Base-by-base conservation (phyloP, 495 filamentous ascomycete genomes). In the Staphylotrichum tortipilum region DNA sequence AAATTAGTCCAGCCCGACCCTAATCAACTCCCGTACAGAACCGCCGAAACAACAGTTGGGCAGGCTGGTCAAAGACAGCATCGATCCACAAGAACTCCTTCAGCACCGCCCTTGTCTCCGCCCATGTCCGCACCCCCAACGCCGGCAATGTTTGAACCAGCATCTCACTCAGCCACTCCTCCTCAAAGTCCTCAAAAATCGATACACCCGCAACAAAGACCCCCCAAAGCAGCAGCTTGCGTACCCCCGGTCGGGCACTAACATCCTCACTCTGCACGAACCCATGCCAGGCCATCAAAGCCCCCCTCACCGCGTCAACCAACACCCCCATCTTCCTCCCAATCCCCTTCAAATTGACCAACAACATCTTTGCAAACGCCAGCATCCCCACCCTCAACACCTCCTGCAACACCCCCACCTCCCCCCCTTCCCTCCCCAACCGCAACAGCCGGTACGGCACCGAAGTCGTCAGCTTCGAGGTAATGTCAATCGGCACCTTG, bases 81-180 rank as follows among this genome's bases (percentile, higher is more conserved):
- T 55, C 53, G 14, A 55, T 37, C 53, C 53, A 55, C 7, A 55
- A 18, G 12, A 55, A 55, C 18, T 24, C 34, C n/a, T 47, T 55
- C 12, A 55, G n/a, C 17, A 47, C 37, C 4, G 1, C 15, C 37
- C 43, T 52, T 9, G 36, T 30, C 36, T 55, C 47, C 1, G 10
- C 26, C 53, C 53, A 55, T 3, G 22, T 41, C 14, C 26, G 28
- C 23, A 55, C 8, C 3, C 31, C 53, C 3, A 55, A 31, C 17
- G 19, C 34, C 0, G 22, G 10, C 21, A 47, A 12, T 1, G 23
- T 19, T 14, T 23, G 18, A 6, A 2, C 11, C 26, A 49, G 26
- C 5, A 49, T 31, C 17, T 34, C 26, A 5, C 15, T 12, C 36
- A 51, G 7, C 53, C 53, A 47, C 7, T 14, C 9, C 11, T 42